These are phyloP conservation scores for Camelina hispida DNA, from an alignment of 345 rosid species.

Conservation along the genomic window DNA sequence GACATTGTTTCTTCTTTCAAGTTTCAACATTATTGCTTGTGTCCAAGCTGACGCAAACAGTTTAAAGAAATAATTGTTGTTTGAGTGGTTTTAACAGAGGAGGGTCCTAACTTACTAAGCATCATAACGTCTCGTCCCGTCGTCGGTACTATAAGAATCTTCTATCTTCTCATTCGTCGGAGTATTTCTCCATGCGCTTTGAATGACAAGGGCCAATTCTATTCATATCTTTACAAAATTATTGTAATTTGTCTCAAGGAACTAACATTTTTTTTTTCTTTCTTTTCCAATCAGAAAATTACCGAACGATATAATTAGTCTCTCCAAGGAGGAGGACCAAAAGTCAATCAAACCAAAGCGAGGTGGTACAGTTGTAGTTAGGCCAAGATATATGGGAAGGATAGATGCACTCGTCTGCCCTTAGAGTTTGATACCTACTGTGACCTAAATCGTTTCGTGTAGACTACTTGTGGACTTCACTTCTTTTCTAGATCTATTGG, in stretches of 20 bases:
- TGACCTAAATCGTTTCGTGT: neutral
- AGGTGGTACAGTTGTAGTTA: too few species aligned
- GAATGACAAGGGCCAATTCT: neutral
- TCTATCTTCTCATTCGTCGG: neutral
- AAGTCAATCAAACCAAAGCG: too few species aligned
- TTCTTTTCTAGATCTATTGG: neutral
- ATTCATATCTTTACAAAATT: neutral
- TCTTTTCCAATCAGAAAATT: neutral
- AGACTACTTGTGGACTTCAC: neutral
- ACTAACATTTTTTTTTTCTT: neutral
- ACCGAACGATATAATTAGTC: neutral
- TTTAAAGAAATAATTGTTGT: neutral
- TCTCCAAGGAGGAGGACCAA: neutral
- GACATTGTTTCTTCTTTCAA: neutral
- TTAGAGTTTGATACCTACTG: too few species aligned
- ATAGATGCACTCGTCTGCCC: too few species aligned
- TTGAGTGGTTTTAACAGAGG: constrained; percentile 1
- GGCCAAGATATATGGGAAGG: too few species aligned
- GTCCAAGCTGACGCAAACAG: neutral
- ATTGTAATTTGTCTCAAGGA: neutral
- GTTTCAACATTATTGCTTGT: neutral
- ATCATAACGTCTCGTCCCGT: neutral
- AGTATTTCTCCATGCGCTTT: neutral
- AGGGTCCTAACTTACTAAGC: neutral
- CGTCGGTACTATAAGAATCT: neutral